Percentiles rank a stretch among this genome's conserved stretches.
phyloP scores from a whole-genome alignment of 2,329 filamentous ascomycete species.

The Plectosphaerella cucumerina region DNA sequence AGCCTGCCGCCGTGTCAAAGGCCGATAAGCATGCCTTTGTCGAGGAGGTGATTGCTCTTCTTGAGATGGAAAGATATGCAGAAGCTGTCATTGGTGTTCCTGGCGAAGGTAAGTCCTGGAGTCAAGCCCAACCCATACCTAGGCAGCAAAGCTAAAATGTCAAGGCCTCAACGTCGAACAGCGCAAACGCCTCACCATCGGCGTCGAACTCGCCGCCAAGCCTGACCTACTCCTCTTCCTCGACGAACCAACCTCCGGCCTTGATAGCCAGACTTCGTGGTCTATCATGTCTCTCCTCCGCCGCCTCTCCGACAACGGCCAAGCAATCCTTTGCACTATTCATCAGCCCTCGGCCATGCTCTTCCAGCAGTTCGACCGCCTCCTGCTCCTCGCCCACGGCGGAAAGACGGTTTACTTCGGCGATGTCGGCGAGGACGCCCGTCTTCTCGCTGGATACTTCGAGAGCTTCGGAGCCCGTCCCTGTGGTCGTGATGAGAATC shows the following conservation, averaged over 20 bases:
- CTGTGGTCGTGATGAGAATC: conserved; percentile 53
- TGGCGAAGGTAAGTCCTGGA: conserved; percentile 41
- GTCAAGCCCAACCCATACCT: too few relatives aligned
- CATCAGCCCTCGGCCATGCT: conserved; percentile 43
- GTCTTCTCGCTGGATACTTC: conserved; percentile 52
- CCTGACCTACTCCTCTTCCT: conserved; percentile 70
- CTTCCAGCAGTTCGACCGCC: conserved; percentile 48
- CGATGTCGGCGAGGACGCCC: conserved; percentile 46
- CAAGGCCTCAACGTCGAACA: conserved; percentile 37
- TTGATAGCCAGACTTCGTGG: conserved; percentile 73
- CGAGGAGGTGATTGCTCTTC: conserved; percentile 21
- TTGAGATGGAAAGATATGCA: conserved; percentile 55
- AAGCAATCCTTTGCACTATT: conserved; percentile 46
- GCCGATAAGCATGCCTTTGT: conserved; percentile 19
- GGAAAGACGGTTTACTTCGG: conserved; percentile 56
- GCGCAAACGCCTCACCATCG: conserved; percentile 63
- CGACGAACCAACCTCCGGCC: conserved; percentile 72
- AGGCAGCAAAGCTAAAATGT: not conserved
- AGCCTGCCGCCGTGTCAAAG: conserved; percentile 50
- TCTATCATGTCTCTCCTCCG: conserved; percentile 68
- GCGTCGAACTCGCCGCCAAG: conserved; percentile 71
- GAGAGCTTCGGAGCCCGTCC: conserved; percentile 53
- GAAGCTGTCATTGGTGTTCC: conserved; percentile 66
- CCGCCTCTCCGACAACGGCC: conserved; percentile 51
- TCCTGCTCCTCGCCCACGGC: conserved; percentile 50